phyloP scores from a whole-genome alignment of 805 yeast genomes.

The Jamesozyma lodderae region DNA sequence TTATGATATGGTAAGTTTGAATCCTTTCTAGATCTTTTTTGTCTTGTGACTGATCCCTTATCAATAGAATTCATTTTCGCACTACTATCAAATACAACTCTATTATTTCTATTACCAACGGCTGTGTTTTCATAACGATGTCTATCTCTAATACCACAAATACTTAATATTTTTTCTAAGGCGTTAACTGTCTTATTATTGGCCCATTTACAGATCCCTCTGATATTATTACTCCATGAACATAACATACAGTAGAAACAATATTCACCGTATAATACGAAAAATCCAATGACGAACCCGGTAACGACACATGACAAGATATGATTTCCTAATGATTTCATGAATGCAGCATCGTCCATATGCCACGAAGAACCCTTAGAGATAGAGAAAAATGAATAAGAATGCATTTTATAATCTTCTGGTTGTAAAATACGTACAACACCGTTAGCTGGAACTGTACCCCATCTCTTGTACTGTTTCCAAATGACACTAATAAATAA shows the following conservation, averaged over 20 bases:
- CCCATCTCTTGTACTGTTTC: conserved; percentile 81
- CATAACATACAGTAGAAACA: conserved; percentile 36
- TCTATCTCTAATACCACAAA: neutral
- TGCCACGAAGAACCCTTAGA: conserved; percentile 91
- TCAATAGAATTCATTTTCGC: conserved; percentile 1
- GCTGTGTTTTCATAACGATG: neutral
- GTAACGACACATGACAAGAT: conserved; percentile 59
- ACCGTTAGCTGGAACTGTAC: conserved; percentile 51
- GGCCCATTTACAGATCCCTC: neutral
- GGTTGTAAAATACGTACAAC: conserved; percentile 66
- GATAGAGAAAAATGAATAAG: conserved; percentile 60
- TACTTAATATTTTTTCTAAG: neutral
- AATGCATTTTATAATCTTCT: conserved; percentile 54
- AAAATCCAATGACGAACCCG: conserved; percentile 53
- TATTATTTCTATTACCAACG: too few species aligned
- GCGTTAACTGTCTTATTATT: neutral
- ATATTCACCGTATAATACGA: conserved; percentile 40
- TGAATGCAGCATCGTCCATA: conserved; percentile 71
- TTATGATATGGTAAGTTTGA: conserved; percentile 21
- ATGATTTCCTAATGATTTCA: conserved; percentile 66
- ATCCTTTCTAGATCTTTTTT: conserved; percentile 22
- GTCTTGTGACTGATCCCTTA: conserved; percentile 1
- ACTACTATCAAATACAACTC: conserved; percentile 2
- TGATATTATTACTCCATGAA: conserved; percentile 5
- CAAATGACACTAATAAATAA: conserved; percentile 76